phyloP scores from a whole-genome alignment of 2,329 filamentous ascomycete species.

The Talaromyces sp. region DNA sequence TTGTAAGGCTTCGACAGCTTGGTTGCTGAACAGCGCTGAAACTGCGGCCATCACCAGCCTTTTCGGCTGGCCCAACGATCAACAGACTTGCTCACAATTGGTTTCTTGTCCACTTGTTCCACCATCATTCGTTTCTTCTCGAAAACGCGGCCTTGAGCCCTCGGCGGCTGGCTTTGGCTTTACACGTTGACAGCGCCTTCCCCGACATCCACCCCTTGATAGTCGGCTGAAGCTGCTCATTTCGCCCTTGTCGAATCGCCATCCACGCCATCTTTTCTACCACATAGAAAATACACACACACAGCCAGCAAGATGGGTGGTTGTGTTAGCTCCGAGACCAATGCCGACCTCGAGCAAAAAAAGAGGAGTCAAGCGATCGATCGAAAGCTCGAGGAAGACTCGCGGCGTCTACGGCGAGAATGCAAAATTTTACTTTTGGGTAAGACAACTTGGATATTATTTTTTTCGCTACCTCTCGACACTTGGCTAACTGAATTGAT shows the following conservation, averaged over 20 bases:
- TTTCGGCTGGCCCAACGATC: not conserved
- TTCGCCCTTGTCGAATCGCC: not conserved
- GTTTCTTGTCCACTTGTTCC: not conserved
- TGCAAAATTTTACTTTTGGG: constrained; percentile 97
- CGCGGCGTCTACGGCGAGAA: constrained; percentile 85
- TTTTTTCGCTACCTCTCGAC: not conserved
- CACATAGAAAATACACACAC: not conserved
- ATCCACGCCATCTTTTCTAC: not conserved
- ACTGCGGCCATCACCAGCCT: not conserved
- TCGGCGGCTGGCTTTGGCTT: not conserved
- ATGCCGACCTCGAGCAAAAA: constrained; percentile 83
- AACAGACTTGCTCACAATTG: not conserved
- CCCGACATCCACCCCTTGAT: not conserved
- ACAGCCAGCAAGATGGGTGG: constrained; percentile 63
- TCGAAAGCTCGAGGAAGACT: constrained; percentile 88
- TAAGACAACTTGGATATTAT: constrained; percentile 41
- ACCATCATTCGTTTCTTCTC: not conserved
- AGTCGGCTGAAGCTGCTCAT: not conserved
- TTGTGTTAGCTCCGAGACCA: constrained; percentile 80
- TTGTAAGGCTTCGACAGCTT: not conserved
- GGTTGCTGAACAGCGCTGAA: not conserved
- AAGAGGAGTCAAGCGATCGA: constrained; percentile 97
- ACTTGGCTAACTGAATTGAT: constrained; percentile 2
- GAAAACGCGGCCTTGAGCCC: not conserved
- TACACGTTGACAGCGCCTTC: not conserved